Base-by-base conservation (phyloP, 768 basidiomycete species). In the Lactarius deliciosus region DNA sequence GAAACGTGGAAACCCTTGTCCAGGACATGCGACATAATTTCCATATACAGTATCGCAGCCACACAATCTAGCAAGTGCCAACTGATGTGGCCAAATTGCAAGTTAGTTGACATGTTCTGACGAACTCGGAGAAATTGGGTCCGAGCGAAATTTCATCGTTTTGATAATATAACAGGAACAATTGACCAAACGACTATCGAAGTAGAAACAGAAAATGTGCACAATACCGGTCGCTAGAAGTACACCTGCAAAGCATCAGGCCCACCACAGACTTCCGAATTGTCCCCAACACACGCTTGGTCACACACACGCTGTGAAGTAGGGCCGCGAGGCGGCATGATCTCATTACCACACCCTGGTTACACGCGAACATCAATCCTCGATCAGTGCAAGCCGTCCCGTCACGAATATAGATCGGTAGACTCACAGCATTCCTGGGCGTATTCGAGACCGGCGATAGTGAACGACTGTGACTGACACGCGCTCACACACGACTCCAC, bases 341-440 rank as follows among this genome's bases (percentile, higher is more conserved):
- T n/a, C 32, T 57, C 30, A 34, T 57, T n/a, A 18, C 57, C 63
- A 36, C 63, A 64, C 53, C 55, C 63, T 64, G 30, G 9, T 9
- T 11, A 15, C 13, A 8, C 50, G 22, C 22, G 18, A 30, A 43
- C 8, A 30, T 8, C 56, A 36, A 5, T 57, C 5, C 11, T 30
- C 13, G 20, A 20, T 56, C 41, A 25, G 38, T 16, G 5, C 9
- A 22, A 50, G 28, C 4, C 28, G n/a, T 40, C 22, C 15, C n/a
- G 9, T 56, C 40, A 58, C 16, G 10, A 43, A 9, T 16, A 28
- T n/a, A 32, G n/a, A 28, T 11, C 2, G 32, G 53, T n/a, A 56
- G 5, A 47, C 63, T 3, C 25, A 64, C 63, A 64, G 57, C 63
- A 64, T 30, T 58, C 56, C 28, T 57, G 18, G 7, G 56, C 63